Evolutionary conservation across 2,329 filamentous ascomycete genomes (phyloP).

Genomic region (Colletotrichum trifolii): DNA sequence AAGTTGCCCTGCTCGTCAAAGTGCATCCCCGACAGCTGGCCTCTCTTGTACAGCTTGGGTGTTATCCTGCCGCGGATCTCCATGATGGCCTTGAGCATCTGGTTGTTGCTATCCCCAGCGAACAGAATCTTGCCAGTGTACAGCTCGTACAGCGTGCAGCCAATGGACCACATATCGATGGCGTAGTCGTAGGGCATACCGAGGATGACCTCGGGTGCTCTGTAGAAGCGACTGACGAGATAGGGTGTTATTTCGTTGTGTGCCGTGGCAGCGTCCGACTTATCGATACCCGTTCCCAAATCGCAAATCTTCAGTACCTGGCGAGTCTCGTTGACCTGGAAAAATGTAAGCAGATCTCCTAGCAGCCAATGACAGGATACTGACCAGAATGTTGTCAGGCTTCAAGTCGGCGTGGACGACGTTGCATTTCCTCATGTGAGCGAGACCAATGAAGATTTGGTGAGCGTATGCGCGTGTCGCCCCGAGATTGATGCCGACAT

Average conservation of each 20-base stretch:
- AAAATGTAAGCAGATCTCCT: conserved; percentile 40
- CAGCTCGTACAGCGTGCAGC: conserved; percentile 95
- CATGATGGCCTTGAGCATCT: conserved; percentile 97
- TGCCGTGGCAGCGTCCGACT: conserved; percentile 77
- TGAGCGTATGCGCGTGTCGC: conserved; percentile 91
- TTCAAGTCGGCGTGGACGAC: conserved; percentile 97
- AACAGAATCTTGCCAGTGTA: conserved; percentile 99
- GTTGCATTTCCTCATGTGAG: conserved; percentile 89
- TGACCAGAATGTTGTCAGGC: conserved; percentile 92
- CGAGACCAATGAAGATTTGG: conserved; percentile 92
- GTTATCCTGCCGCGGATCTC: conserved; percentile 94
- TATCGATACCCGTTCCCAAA: conserved; percentile 93
- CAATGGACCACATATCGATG: conserved; percentile 98
- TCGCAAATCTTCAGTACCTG: conserved; percentile 95
- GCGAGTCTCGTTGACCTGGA: conserved; percentile 79
- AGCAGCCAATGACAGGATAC: conserved; percentile 38
- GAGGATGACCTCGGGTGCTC: conserved; percentile 95
- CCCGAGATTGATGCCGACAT: conserved; percentile 89
- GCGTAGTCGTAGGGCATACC: conserved; percentile 96
- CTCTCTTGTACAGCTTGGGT: conserved; percentile 86
- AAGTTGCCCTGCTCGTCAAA: conserved; percentile 90
- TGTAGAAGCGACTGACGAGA: conserved; percentile 96
- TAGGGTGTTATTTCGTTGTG: conserved; percentile 92
- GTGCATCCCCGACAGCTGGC: conserved; percentile 79
- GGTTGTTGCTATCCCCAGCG: conserved; percentile 94